Percentiles rank a stretch among this genome's conserved stretches.
Conservation (phyloP, 495 filamentous ascomycete genomes). For the Talaromyces trachyspermus region DNA sequence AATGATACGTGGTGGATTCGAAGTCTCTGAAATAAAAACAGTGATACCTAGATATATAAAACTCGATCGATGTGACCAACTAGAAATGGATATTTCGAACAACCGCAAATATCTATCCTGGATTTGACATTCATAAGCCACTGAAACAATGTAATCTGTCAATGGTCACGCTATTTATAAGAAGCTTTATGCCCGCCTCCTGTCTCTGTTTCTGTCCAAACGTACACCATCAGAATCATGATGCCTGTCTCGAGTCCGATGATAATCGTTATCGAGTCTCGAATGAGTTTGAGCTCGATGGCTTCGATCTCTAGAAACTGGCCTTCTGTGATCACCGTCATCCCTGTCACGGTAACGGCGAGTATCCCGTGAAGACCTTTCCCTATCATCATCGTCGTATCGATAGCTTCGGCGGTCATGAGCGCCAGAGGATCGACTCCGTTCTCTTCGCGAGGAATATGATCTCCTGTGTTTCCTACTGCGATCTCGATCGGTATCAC, state of each 20-base stretch:
- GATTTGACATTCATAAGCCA: too few relatives aligned
- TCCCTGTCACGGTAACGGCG: slow-evolving; percentile 3
- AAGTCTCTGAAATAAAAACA: too few relatives aligned
- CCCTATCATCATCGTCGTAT: slow-evolving; percentile 8
- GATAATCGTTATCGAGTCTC: slow-evolving; percentile 8
- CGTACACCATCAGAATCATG: slow-evolving; percentile 5
- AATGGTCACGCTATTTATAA: not conserved
- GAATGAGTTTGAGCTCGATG: slow-evolving; percentile 10
- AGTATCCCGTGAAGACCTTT: not conserved
- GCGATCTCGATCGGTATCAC: slow-evolving; percentile 4
- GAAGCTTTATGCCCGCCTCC: slow-evolving; percentile 10
- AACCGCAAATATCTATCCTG: too few relatives aligned
- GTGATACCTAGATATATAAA: too few relatives aligned
- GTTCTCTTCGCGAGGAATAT: slow-evolving; percentile 16
- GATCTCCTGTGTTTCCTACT: slow-evolving; percentile 15
- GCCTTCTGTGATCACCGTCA: slow-evolving; percentile 4
- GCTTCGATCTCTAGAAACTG: not conserved
- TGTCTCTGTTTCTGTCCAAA: slow-evolving; percentile 11
- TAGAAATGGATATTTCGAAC: too few relatives aligned
- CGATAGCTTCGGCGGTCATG: slow-evolving; percentile 6
- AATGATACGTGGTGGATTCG: too few relatives aligned
- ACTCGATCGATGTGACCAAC: too few relatives aligned
- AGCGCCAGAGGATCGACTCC: slow-evolving; percentile 16
- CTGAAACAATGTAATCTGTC: too few relatives aligned
- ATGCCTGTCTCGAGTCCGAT: slow-evolving; percentile 12